These are phyloP conservation scores for Lyophyllum atratum DNA, from an alignment of 768 basidiomycete genomes.

Conservation along the genomic window DNA sequence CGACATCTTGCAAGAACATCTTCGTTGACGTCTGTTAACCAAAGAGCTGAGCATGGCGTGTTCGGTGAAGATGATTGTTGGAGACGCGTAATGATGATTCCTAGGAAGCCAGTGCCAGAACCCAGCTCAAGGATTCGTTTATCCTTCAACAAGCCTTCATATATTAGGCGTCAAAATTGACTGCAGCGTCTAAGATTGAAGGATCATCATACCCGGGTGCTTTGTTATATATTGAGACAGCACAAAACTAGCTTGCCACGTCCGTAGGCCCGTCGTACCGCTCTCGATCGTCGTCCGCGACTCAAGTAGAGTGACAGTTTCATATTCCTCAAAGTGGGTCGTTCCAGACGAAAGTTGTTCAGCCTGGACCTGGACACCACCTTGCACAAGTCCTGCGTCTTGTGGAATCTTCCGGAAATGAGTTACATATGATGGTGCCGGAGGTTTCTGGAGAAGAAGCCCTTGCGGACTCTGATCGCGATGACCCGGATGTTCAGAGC, in stretches of 20 bases:
- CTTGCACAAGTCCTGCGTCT: neutral
- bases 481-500: conserved; percentile 20
- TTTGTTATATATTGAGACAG: conserved; percentile 62
- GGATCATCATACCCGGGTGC: conserved; percentile 48
- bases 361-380: too few species aligned
- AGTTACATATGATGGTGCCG: conserved; percentile 62
- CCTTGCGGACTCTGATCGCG: conserved; percentile 27
- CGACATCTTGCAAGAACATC: conserved; percentile 62
- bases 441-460: conserved; percentile 33
- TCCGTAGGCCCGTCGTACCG: conserved; percentile 79
- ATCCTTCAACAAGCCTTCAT: conserved; percentile 45
- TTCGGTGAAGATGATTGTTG: conserved; percentile 37
- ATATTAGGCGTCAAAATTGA: conserved; percentile 7
- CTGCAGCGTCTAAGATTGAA: neutral
- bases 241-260: conserved; percentile 74
- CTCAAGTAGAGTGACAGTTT: conserved; percentile 64
- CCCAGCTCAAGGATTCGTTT: conserved; percentile 72
- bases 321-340: conserved; percentile 30
- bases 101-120: conserved; percentile 76
- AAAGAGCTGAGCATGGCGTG: conserved; percentile 26
- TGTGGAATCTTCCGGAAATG: conserved; percentile 53
- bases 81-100: conserved; percentile 57
- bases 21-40: conserved; percentile 68
- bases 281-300: conserved; percentile 72
- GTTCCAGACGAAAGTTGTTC: neutral